phyloP scores from a whole-genome alignment of 2,329 filamentous ascomycete species.

The Lachnellula occidentalis region DNA sequence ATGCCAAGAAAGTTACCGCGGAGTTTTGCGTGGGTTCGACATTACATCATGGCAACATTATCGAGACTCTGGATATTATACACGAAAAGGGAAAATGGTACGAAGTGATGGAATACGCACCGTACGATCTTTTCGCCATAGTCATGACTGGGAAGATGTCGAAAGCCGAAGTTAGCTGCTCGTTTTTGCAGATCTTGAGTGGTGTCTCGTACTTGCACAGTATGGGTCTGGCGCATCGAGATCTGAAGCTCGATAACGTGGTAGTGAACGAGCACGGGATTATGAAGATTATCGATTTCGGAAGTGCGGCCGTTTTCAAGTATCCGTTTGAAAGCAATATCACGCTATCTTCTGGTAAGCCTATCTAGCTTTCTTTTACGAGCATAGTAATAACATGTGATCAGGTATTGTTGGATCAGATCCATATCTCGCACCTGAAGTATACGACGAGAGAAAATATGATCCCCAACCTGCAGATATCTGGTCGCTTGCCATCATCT shows the following conservation, averaged over 20 bases:
- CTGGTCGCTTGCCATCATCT: conserved; percentile 98
- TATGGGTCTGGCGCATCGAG: conserved; percentile 90
- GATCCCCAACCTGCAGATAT: conserved; percentile 92
- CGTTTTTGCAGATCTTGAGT: conserved; percentile 89
- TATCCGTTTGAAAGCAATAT: conserved; percentile 94
- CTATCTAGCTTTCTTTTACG: neutral
- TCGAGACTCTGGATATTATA: conserved; percentile 94
- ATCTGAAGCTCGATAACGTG: conserved; percentile 95
- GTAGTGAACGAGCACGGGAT: conserved; percentile 95
- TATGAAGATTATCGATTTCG: conserved; percentile 99
- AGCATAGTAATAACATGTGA: conserved; percentile 8
- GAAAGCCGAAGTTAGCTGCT: conserved; percentile 82
- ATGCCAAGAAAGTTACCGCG: conserved; percentile 95
- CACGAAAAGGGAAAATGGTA: conserved; percentile 94
- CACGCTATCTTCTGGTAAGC: conserved; percentile 72
- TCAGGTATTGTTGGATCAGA: conserved; percentile 76
- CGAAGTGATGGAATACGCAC: conserved; percentile 98
- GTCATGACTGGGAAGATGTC: conserved; percentile 99
- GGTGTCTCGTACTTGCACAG: conserved; percentile 92
- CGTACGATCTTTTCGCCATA: conserved; percentile 92
- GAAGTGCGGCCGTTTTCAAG: conserved; percentile 91
- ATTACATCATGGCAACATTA: conserved; percentile 94
- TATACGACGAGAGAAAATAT: conserved; percentile 90
- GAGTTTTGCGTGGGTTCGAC: conserved; percentile 98
- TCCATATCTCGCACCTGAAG: conserved; percentile 93